Base-by-base conservation (phyloP, 2,329 filamentous ascomycete species). In the Paraphaeosphaeria minitans region DNA sequence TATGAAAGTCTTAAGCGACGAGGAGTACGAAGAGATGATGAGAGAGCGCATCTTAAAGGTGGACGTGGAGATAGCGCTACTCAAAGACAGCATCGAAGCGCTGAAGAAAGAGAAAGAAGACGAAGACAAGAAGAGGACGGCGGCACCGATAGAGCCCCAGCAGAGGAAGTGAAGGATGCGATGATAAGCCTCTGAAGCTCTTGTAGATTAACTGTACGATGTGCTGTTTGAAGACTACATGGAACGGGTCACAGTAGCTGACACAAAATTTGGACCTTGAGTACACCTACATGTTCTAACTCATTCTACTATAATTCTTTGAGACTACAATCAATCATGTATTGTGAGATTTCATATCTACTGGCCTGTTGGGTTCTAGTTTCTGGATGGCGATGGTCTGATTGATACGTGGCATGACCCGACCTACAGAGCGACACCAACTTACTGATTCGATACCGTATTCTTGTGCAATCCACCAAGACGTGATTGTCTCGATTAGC, bases 31-130 rank as follows among this genome's bases (percentile, higher is more conserved):
- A 58, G 78, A 83, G 0, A 87, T 92, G 78, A 80, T 95, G 68
- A 80, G 83, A 31, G 89, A 93, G 73, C 92, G 89, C 76, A 78
- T 92, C 42, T 73, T 94, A 27, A 83, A 81, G 61, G 78, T 94
- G 3, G 89, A 95, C 64, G 89, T 86, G 0, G 89, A 94, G 61
- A 92, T 95, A 74, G 87, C 90, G 0, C 75, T 95, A 5, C 81
- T 94, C 37, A 90, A 95, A 68, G 91, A 94, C 55, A 87, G 86
- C 69, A 91, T 95, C 65, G 83, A 82, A 49, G 80, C 77, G 41
- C 70, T 88, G 24, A 71, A 63, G 52, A 69, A 67, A 70, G 29
- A 62, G 35, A 52, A 42, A 52, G 9, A 68, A 70, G 46, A 37
- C 56, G 64, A 72, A 13, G 49, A 55, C 31, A 57, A 67, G 52